Base-by-base conservation (phyloP, 345 rosid genomes). In the Hibiscus mutabilis region DNA sequence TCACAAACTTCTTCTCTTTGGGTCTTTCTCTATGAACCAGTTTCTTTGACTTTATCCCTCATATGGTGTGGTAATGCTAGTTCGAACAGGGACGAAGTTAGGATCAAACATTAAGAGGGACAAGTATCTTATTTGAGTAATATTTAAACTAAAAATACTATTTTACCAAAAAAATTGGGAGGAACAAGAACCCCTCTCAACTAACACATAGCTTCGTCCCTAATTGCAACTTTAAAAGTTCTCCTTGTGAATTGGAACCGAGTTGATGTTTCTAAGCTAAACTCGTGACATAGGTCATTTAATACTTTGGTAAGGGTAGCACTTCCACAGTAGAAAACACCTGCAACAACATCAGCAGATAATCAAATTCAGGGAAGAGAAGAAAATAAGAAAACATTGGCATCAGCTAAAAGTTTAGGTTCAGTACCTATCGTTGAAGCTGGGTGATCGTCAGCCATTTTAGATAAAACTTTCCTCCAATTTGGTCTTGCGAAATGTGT, bases 311-410 rank as follows among this genome's bases (percentile, higher is more conserved):
- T 94, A 42, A 95, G 82, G 15, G 88, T 77, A 27, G 88, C 83
- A 77, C 99, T 95, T 79, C 99, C 99, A 52, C 99, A 92, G 72
- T 92, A 95, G 80, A 92, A 95, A 7, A 95, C 99, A 56, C 98
- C 99, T 95, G 80, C 82, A 82, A 61, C 27, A 53, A 69, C 37
- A 47, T 6, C 27, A 37, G 42, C 42, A 37, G 42, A 37, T 37
- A 37, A 37, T 37, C 42, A 37, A 7, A 37, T 8, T 37, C 42
- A 37, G 42, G 42, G 35, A 33, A 33, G 35, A 33, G 35, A 33
- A 33, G 35, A 37, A 37, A 37, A 37, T 37, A 75, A 42, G 18
- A 49, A 16, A 15, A 5, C 19, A 4, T 14, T 49, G 55, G 55
- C 6, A 15, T 70, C 22, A 0, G 21, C n/a, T 59, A 37, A 15